Evolutionary conservation across 345 rosid genomes (phyloP).

Genomic region (Cardamine resedifolia): DNA sequence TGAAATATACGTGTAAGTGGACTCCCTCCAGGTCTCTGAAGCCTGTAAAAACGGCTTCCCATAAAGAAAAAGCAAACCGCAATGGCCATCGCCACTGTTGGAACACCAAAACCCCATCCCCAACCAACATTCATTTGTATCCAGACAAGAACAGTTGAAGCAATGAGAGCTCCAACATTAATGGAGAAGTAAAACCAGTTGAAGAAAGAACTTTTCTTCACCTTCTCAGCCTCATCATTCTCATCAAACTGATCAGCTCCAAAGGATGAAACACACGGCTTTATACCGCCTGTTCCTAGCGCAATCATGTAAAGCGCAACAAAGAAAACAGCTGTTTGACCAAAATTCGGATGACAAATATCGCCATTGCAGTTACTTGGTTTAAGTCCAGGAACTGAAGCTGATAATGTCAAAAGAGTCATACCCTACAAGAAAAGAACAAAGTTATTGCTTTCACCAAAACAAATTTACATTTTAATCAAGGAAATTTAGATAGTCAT

Average conservation of each 20-base stretch:
- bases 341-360: constrained; percentile 56
- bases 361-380: constrained; percentile 52
- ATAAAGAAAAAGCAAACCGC: constrained; percentile 78
- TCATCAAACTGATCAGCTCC: constrained; percentile 99
- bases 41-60: constrained; percentile 65
- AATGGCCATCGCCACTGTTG: constrained; percentile 77
- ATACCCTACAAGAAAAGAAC: constrained; percentile 58
- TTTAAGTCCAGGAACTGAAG: constrained; percentile 71
- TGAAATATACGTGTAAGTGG: constrained; percentile 80
- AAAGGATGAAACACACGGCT: constrained; percentile 95
- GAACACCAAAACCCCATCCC: constrained; percentile 97
- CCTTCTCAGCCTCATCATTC: constrained; percentile 64
- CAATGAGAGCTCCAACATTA: constrained; percentile 85
- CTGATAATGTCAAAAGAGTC: constrained; percentile 79
- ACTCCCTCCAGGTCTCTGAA: constrained; percentile 93
- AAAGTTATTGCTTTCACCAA: neutral
- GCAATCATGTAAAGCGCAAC: constrained; percentile 82
- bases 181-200: constrained; percentile 96
- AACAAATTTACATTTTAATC: neutral
- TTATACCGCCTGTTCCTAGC: constrained; percentile 94
- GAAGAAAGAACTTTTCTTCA: constrained; percentile 86
- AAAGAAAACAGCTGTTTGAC: constrained; percentile 58
- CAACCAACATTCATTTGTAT: constrained; percentile 96
- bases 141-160: constrained; percentile 88
- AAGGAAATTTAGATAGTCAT: neutral